phyloP scores from a whole-genome alignment of 1,284 basidiomycete species.

The Cystobasidium sp. region DNA sequence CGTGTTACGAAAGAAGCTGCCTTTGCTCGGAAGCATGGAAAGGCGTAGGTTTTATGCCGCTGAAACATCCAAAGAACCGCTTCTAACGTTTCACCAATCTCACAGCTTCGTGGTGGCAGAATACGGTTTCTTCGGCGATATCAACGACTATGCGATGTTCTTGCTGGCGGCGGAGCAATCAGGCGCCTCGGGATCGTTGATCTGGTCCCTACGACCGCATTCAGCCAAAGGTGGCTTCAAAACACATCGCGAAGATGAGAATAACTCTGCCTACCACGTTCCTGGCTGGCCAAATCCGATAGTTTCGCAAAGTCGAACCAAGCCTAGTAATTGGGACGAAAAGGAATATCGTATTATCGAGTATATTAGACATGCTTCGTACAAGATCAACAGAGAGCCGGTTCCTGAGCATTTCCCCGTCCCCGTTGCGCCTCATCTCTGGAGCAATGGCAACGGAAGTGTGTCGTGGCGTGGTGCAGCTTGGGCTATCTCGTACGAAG shows the following conservation, averaged over 20 bases:
- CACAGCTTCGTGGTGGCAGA: constrained; percentile 56
- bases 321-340: constrained; percentile 37
- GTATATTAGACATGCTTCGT: constrained; percentile 38
- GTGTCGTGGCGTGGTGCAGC: constrained; percentile 42
- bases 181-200: constrained; percentile 50
- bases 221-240: constrained; percentile 54
- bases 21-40: constrained; percentile 48
- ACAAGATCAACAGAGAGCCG: constrained; percentile 32
- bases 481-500: constrained; percentile 41
- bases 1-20: constrained; percentile 52
- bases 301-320: constrained; percentile 8
- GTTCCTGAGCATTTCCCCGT: constrained; percentile 17
- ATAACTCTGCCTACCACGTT: constrained; percentile 43
- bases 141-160: constrained; percentile 49
- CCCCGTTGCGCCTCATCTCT: constrained; percentile 30
- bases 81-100: too few relatives aligned
- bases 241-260: constrained; percentile 42
- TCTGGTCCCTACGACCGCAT: constrained; percentile 54
- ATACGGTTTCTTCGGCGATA: constrained; percentile 53
- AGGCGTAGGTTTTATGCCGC: too few relatives aligned
- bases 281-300: constrained; percentile 34
- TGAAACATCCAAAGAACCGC: too few relatives aligned
- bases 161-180: constrained; percentile 45
- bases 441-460: constrained; percentile 10
- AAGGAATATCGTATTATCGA: constrained; percentile 32